These are phyloP conservation scores for Xylariales sp. DNA, from an alignment of 2,329 filamentous ascomycete species.

Conservation along the genomic window DNA sequence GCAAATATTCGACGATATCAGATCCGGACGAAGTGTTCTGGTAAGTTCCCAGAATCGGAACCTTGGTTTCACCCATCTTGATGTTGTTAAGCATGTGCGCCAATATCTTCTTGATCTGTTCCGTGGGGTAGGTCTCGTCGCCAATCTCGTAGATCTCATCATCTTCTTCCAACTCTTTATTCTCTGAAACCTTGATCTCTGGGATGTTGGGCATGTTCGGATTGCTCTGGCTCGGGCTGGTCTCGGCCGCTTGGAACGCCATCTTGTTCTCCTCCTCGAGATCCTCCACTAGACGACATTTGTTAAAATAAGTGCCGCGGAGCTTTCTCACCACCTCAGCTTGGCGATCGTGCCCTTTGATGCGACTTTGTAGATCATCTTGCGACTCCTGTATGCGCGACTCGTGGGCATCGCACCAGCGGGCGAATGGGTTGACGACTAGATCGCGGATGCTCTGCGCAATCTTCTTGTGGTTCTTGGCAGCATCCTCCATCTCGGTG, in stretches of 20 bases:
- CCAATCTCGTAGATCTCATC: conserved; percentile 85
- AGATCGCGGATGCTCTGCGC: conserved; percentile 94
- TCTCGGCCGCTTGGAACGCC: conserved; percentile 84
- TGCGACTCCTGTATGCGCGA: conserved; percentile 88
- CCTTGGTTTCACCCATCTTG: conserved; percentile 85
- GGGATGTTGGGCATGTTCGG: conserved; percentile 53
- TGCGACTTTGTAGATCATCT: conserved; percentile 84
- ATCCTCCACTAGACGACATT: conserved; percentile 93
- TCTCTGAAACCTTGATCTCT: conserved; percentile 82
- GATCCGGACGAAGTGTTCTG: conserved; percentile 86
- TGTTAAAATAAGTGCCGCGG: conserved; percentile 96
- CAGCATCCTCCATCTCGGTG: conserved; percentile 85
- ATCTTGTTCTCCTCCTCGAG: conserved; percentile 98
- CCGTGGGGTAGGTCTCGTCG: conserved; percentile 77
- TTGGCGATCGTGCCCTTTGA: conserved; percentile 92
- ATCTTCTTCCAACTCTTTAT: conserved; percentile 65
- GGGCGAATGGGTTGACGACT: conserved; percentile 87
- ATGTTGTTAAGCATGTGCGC: conserved; percentile 82
- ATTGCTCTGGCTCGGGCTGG: conserved; percentile 52
- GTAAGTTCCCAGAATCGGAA: conserved; percentile 92
- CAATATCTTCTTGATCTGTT: conserved; percentile 88
- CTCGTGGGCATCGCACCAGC: conserved; percentile 96
- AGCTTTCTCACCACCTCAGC: conserved; percentile 88
- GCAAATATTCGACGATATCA: conserved; percentile 93
- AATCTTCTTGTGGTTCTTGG: conserved; percentile 90